Base-by-base conservation (phyloP, 2,329 filamentous ascomycete genomes). In the Leptographium wingfieldii region DNA sequence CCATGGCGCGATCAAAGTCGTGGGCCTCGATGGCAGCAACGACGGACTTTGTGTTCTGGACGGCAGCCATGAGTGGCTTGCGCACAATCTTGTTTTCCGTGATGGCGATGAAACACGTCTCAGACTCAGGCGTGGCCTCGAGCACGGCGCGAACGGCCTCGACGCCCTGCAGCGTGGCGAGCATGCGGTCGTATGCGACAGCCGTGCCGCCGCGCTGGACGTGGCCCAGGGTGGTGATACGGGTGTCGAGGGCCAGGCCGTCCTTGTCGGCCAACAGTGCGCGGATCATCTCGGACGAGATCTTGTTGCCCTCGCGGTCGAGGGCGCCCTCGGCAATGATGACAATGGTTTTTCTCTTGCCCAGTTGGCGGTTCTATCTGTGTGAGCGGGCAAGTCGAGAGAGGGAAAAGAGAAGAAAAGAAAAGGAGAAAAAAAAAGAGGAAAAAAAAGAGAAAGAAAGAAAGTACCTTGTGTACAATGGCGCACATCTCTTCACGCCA, bases 21-120 rank as follows among this genome's bases (percentile, higher is more conserved):
- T 91, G 92, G 59, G 80, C 83, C 29, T 90, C 81, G 61, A 99
- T 96, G 38, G 89, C 88, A 65, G 82, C 81, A 16, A 90, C 83
- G 0, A 97, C 90, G 59, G 88, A 81, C 72, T 96, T 87, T 33
- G 94, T 99, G 68, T 91, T 83, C 55, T 82, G 77, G 12, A 99
- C 94, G 1, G 94, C 92, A 69, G 95, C 83, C 77, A 97, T 88
- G 31, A 99, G 77, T 25, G 91, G 87, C 67, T 92, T 91, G 59
- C 92, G 84, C 65, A 91, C 85, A 70, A 99, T 97, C 77, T 99
- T 95, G 81, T 97, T 97, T 77, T 99, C 94, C 64, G 87, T 92
- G 66, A 99, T 92, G 66, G 91, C 92, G 70, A 99, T 97, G 69
- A 99, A 92, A 61, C 91, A 92, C 56, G 91, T 96, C 59, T 90